Evolutionary conservation across 805 yeast genomes (phyloP), one percentile per base, ranked within the genome.

Genomic region (Saturnispora kantuleensis): DNA sequence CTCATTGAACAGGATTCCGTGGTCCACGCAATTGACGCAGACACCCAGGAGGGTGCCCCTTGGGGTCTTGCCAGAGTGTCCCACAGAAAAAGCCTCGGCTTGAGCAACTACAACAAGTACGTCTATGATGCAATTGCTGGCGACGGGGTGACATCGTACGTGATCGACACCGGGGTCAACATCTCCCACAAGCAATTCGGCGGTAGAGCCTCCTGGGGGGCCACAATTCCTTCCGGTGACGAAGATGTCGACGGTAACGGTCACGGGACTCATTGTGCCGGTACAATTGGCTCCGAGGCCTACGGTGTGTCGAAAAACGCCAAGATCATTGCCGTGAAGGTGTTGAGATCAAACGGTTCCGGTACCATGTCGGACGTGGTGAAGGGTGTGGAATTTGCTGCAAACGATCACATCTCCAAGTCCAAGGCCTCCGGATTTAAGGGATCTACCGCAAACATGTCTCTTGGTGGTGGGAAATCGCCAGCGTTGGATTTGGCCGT

Each of bases 241-340:
- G 73, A 72, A 44, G 87, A 81, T 53, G 57, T 70, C 37, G 96
- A 89, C 62, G 93, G 87, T 43, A 84, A 85, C 56, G 97, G 96
- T 42, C 97, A 88, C 65, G 97, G 97, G 58, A 86, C 96, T 38
- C 97, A 88, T 59, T 86, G 94, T 68, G 95, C 96, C n/a, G 97
- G 96, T 66, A 87, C 94, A 31, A 85, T 89, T 56, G 96, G 81
- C 41, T 83, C 93, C 17, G 70, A 70, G 49, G 68, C 76, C 42
- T 85, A 81, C 52, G 96, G 96, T 67, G 85, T 86, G 45, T 89
- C 95, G 46, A 86, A 87, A 65, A 70, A 76, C 42, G 93, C 89
- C 9, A 70, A 79, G 16, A 63, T 86, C 45, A 87, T 83, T 55
- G 94, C 94, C 29, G 84, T 86, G 48, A 85, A 86, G 62, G 95